Conservation (phyloP, 352 stramenopile species). For the Phytophthora cactorum region DNA sequence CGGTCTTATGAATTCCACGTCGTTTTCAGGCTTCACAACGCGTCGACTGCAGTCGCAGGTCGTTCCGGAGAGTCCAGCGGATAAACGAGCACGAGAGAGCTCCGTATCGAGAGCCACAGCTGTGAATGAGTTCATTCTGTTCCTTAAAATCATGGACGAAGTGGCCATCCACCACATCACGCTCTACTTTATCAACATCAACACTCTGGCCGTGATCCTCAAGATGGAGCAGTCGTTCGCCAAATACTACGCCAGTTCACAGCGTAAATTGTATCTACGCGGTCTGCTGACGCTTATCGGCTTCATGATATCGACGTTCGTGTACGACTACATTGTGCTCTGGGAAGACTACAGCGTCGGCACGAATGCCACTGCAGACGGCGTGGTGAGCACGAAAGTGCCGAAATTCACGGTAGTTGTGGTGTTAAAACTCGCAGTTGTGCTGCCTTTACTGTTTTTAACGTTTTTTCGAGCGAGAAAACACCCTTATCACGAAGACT, state of each 20-base stretch:
- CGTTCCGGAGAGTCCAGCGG: conserved; percentile 37
- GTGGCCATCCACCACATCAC: conserved; percentile 81
- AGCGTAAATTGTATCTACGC: conserved; percentile 67
- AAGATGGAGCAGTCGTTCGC: conserved; percentile 84
- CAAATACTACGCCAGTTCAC: conserved; percentile 80
- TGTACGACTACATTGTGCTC: conserved; percentile 79
- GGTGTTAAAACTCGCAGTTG: conserved; percentile 62
- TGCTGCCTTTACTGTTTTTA: conserved; percentile 66
- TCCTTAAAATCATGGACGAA: conserved; percentile 84
- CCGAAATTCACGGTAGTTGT: conserved; percentile 76
- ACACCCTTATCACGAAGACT: conserved; percentile 62
- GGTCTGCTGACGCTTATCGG: conserved; percentile 63
- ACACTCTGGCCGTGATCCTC: conserved; percentile 62
- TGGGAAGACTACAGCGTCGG: conserved; percentile 59
- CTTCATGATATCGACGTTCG: conserved; percentile 75
- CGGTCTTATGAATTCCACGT: conserved; percentile 32
- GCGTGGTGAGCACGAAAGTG: conserved; percentile 37
- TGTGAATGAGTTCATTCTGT: conserved; percentile 77
- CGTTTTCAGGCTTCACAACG: conserved; percentile 33
- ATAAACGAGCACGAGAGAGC: conserved; percentile 57
- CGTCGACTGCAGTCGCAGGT: conserved; percentile 39
- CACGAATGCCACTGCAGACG: conserved; percentile 27
- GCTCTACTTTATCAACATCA: conserved; percentile 86
- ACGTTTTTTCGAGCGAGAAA: conserved; percentile 75
- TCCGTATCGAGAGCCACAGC: conserved; percentile 57